Base-by-base conservation (phyloP, 2,329 filamentous ascomycete species). In the Colletotrichum sp. region DNA sequence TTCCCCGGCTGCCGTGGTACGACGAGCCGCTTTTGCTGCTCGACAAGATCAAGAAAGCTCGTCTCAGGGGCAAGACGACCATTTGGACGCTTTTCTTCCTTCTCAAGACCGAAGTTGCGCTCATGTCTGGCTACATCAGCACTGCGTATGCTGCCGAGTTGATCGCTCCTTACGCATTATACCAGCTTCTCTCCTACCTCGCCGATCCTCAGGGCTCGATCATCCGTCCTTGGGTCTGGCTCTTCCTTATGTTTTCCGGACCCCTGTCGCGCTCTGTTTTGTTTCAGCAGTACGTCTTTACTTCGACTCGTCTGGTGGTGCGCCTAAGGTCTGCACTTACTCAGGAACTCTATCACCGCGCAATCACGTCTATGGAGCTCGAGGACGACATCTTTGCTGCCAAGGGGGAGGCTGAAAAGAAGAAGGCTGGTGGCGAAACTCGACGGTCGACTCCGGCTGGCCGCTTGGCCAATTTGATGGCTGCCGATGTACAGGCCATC, bases 251-350 rank as follows among this genome's bases (percentile, higher is more conserved):
- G 75, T 91, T 91, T 72, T 70, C 86, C 48, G 90, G 90, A 0
- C 89, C 89, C 1, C 78, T 87, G 55, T 79, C 82, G 5, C 87
- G 88, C 16, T 90, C 90, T 4, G 78, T 91, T 59, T 81, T 85
- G 70, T 90, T 88, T 77, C 90, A 92, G 79, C 89, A 90, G 78
- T 92, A 92, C 79, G 85, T 91, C 39, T 92, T 91, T 78, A 89
- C 84, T 3, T 89, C 89, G 8, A 91, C 90, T 4, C 85, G 89
- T n/a, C 81, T 91, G 59, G 82, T 91, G 39, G 89, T 91, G 44
- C 88, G 90, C 30, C 82, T 91, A 71, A 91, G 90, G 78, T 87
- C 90, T 32, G 89, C 88, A 32, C 84, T 92, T 73, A 91, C 90
- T 0, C 90, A 91, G 78, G 90, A 92, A 79, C 84, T 92, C 12